These are phyloP conservation scores for Colletotrichum euphorbiae DNA, from an alignment of 2,329 filamentous ascomycete species.

Conservation along the genomic window DNA sequence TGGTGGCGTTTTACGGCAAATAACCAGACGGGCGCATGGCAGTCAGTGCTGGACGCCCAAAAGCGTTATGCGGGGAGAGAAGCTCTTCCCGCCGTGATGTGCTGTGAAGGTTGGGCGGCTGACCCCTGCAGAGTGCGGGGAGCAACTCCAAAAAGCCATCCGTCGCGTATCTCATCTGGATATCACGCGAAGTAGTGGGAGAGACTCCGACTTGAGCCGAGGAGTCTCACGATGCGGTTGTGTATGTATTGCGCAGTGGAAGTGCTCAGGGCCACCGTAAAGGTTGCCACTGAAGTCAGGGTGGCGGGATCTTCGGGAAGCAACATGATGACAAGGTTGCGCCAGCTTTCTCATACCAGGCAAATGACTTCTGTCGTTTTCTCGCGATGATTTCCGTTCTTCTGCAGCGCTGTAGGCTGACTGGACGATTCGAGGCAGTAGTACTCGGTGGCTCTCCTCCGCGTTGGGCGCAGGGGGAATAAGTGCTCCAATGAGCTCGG, in stretches of 20 bases:
- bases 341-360: not conserved
- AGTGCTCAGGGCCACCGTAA: not conserved
- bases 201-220: not conserved
- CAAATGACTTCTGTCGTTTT: slow-evolving; percentile 10
- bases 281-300: not conserved
- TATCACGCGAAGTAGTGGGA: slow-evolving; percentile 10
- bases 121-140: slow-evolving; percentile 33
- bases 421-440: slow-evolving; percentile 28
- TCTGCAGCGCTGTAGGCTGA: slow-evolving; percentile 1
- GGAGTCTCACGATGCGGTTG: slow-evolving; percentile 7
- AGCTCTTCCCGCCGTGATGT: slow-evolving; percentile 29
- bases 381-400: slow-evolving; percentile 17
- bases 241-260: not conserved
- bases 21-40: slow-evolving; percentile 23
- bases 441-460: slow-evolving; percentile 37
- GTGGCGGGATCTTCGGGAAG: slow-evolving; percentile 39
- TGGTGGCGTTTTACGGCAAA: slow-evolving; percentile 23
- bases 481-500: slow-evolving; percentile 37
- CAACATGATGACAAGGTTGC: slow-evolving; percentile 23
- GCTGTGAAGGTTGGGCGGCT: slow-evolving; percentile 22
- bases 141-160: not conserved
- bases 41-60: slow-evolving; percentile 29
- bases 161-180: slow-evolving; percentile 19
- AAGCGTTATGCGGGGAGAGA: slow-evolving; percentile 32
- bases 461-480: slow-evolving; percentile 22